Evolutionary conservation across 345 rosid genomes (phyloP).

Genomic region (Stellera chamaejasme): DNA sequence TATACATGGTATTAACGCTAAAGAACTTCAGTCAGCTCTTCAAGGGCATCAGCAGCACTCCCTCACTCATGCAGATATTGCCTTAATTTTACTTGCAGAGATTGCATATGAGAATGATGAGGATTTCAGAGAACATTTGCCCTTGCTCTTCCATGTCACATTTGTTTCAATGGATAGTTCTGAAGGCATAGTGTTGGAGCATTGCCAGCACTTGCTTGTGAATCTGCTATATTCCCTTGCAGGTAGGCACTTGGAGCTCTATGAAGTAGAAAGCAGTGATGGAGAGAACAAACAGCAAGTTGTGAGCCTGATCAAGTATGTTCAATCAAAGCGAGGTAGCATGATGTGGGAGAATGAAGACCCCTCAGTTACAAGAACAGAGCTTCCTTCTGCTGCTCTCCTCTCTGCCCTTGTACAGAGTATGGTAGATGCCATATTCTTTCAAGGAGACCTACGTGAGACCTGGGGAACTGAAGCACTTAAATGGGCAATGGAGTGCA

Average conservation of each 20-base stretch:
- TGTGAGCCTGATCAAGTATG: slow-evolving; percentile 90
- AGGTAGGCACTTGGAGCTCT: slow-evolving; percentile 95
- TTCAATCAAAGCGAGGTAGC: slow-evolving; percentile 97
- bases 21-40: slow-evolving; percentile 95
- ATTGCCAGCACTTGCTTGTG: slow-evolving; percentile 98
- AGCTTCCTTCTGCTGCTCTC: slow-evolving; percentile 95
- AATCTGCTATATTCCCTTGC: slow-evolving; percentile 94
- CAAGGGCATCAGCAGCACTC: slow-evolving; percentile 99
- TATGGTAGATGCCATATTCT: slow-evolving; percentile 99
- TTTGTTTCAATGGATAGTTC: slow-evolving; percentile 99
- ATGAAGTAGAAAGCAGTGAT: slow-evolving; percentile 91
- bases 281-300: slow-evolving; percentile 99
- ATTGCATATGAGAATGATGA: slow-evolving; percentile 98
- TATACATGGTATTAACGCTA: slow-evolving; percentile 79
- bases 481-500: slow-evolving; percentile 99
- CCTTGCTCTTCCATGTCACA: slow-evolving; percentile 94
- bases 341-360: slow-evolving; percentile 99
- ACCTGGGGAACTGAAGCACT: slow-evolving; percentile 98
- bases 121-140: slow-evolving; percentile 97
- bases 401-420: slow-evolving; percentile 96
- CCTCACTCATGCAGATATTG: slow-evolving; percentile 97
- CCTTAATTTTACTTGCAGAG: slow-evolving; percentile 92
- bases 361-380: slow-evolving; percentile 71
- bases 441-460: slow-evolving; percentile 99
- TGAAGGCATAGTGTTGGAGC: slow-evolving; percentile 96